Evolutionary conservation across 305 asterid species (phyloP).

Genomic region (Rubia tinctorum): DNA sequence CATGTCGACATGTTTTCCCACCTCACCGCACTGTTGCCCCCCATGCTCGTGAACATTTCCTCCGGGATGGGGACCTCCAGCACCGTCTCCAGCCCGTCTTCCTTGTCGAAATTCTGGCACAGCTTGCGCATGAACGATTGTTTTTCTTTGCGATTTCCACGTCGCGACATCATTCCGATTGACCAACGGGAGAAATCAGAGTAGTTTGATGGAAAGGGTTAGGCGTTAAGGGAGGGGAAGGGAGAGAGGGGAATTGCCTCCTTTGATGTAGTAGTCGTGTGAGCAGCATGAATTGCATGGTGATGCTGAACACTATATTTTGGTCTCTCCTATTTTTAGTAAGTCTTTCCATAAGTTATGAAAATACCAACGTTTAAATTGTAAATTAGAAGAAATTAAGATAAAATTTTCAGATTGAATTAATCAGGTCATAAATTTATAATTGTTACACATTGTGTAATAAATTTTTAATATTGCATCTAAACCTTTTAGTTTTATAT

Average conservation of each 20-base stretch:
- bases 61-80: conserved; percentile 92
- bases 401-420: too few relatives aligned
- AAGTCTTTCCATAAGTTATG: too few relatives aligned
- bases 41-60: conserved; percentile 83
- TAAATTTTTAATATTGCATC: too few relatives aligned
- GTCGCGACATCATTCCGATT: not conserved
- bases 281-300: conserved; percentile 26
- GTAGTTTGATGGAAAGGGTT: conserved; percentile 8
- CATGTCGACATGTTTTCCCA: conserved; percentile 75
- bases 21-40: conserved; percentile 59
- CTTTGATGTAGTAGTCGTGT: conserved; percentile 52
- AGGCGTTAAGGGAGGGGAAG: conserved; percentile 16
- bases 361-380: too few relatives aligned
- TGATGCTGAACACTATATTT: not conserved
- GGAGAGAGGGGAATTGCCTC: conserved; percentile 14
- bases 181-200: not conserved
- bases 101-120: conserved; percentile 78
- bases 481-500: too few relatives aligned
- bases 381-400: too few relatives aligned
- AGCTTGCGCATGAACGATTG: conserved; percentile 51
- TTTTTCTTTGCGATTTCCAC: not conserved
- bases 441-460: too few relatives aligned
- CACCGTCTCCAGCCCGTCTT: conserved; percentile 84
- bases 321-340: not conserved
- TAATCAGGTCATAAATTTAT: too few relatives aligned